Base-by-base conservation (phyloP, 2,329 filamentous ascomycete species). In the Talaromyces sp. region DNA sequence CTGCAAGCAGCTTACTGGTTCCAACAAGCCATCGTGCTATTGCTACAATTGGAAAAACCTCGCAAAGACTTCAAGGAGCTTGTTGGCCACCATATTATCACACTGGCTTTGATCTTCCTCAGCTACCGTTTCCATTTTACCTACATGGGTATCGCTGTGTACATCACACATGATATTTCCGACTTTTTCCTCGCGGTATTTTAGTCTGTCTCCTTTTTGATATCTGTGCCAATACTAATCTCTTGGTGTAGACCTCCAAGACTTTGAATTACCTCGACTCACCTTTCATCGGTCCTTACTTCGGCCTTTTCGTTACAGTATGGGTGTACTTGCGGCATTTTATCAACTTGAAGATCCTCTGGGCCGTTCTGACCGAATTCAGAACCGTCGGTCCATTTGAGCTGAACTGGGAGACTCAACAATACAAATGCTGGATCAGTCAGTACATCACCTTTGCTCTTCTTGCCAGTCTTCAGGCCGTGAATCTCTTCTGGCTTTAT, bases 101-200 rank as follows among this genome's bases (percentile, higher is more conserved):
- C 92, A 22, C 81, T 98, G 66, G 82, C 89, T 22, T 85, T 98
- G 71, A 97, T 98, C 70, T 89, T 81, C 66, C 81, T 94, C 73
- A 95, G 91, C 81, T 98, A 97, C 81, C 88, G 92, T 67, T 98
- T 97, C 83, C 93, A 98, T 80, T 98, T 97, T 78, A 96, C 93
- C 22, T 94, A 97, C 79, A 96, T 98, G 76, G 93, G 93, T 31
- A 81, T 97, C 63, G 91, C 92, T 22, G 92, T 98, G 39, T 98
- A 97, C 79, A 92, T 95, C 68, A 97, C 93, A 10, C 92, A 96
- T 78, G 93, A 98, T 75, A 91, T 97, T 68, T 93, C 89, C 67
- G 93, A 97, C 78, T 97, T 97, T 81, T 97, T 97, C 86, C 85
- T 97, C 52, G 93, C 94, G 43, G 91, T 93, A 86, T 80, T 89